Conservation (phyloP, 441 rosid genomes). For the Pelargonium fulgidum region DNA sequence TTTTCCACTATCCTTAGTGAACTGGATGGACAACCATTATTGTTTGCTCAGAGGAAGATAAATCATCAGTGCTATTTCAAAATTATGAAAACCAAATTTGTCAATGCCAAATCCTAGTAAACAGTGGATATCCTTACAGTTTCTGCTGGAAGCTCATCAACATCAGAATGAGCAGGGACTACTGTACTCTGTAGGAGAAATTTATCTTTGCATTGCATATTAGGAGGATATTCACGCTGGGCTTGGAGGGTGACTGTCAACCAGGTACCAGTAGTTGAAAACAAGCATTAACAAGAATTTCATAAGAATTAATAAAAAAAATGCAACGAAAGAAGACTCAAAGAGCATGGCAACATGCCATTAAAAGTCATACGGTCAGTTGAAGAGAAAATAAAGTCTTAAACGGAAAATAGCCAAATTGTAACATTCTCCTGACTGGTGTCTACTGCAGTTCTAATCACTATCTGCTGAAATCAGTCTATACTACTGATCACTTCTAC, state of each 20-base stretch:
- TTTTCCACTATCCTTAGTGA: slow-evolving; percentile 70
- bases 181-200: slow-evolving; percentile 85
- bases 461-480: not conserved
- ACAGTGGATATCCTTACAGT: slow-evolving; percentile 43
- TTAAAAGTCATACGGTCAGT: too few relatives aligned
- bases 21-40: slow-evolving; percentile 33
- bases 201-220: slow-evolving; percentile 94
- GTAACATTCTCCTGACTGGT: not conserved
- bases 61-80: slow-evolving; percentile 4
- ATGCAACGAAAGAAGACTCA: not conserved
- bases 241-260: slow-evolving; percentile 85
- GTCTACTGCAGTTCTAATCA: not conserved
- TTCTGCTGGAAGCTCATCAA: slow-evolving; percentile 80
- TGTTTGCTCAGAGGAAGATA: slow-evolving; percentile 1
- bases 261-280: slow-evolving; percentile 16
- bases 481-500: not conserved
- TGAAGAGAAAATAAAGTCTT: too few relatives aligned
- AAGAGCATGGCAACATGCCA: too few relatives aligned
- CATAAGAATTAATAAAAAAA: not conserved
- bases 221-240: slow-evolving; percentile 68
- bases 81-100: slow-evolving; percentile 7
- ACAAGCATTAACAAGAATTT: not conserved
- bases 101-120: not conserved
- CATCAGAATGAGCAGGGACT: slow-evolving; percentile 68
- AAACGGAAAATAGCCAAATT: too few relatives aligned